Evolutionary conservation across 2,329 filamentous ascomycete genomes (phyloP).

Genomic region (Lecanoromycetidae sp.): DNA sequence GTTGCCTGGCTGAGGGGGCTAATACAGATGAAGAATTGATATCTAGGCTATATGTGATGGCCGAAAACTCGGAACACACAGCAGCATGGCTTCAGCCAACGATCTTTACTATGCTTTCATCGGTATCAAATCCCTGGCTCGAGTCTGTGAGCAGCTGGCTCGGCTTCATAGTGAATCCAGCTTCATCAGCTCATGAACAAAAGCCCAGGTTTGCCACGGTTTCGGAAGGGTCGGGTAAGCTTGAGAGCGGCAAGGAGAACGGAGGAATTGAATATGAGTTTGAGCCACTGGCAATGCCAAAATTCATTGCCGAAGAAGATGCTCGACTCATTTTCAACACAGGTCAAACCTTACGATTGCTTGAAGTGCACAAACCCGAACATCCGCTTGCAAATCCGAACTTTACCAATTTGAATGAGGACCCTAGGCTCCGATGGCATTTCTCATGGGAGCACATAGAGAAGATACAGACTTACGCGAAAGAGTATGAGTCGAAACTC

Average conservation of each 20-base stretch:
- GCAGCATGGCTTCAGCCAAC: constrained; percentile 7
- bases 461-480: constrained; percentile 4
- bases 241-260: background rate
- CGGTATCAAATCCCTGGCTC: constrained; percentile 43
- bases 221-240: background rate
- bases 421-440: constrained; percentile 9
- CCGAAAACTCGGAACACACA: constrained; percentile 11
- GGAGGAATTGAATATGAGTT: constrained; percentile 3
- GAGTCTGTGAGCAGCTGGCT: constrained; percentile 9
- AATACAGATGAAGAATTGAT: constrained; percentile 12
- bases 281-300: constrained; percentile 6
- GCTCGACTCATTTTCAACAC: constrained; percentile 54
- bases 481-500: constrained; percentile 9
- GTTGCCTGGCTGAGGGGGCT: background rate
- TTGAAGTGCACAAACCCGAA: constrained; percentile 12
- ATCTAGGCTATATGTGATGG: constrained; percentile 9
- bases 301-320: constrained; percentile 11
- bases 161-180: constrained; percentile 4
- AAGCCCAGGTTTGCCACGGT: background rate
- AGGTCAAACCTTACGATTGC: constrained; percentile 15
- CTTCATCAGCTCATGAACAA: background rate
- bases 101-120: constrained; percentile 29
- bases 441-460: constrained; percentile 17
- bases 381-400: constrained; percentile 13
- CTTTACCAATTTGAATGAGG: background rate